Evolutionary conservation across 1,284 basidiomycete genomes (phyloP).

Genomic region (Pholiota adiposa): DNA sequence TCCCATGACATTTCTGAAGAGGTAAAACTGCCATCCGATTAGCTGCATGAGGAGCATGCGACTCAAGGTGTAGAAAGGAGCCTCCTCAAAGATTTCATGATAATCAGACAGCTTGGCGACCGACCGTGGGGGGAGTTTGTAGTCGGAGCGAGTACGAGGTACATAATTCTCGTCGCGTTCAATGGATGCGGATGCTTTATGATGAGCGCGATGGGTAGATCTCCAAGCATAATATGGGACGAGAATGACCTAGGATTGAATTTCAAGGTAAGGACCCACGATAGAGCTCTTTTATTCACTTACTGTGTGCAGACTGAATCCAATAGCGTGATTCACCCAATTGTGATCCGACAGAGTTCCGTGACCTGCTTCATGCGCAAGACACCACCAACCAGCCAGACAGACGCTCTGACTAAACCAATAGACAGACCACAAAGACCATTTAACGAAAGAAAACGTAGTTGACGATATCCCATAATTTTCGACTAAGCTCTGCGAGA

Average conservation of each 20-base stretch:
- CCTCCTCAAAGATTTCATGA: constrained; percentile 35
- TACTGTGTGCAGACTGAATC: constrained; percentile 45
- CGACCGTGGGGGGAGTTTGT: constrained; percentile 43
- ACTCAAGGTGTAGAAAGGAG: constrained; percentile 36
- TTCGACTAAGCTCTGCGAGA: constrained; percentile 30
- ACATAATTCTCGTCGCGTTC: constrained; percentile 59
- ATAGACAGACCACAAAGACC: constrained; percentile 60
- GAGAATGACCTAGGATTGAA: constrained; percentile 42
- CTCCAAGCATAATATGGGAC: constrained; percentile 62
- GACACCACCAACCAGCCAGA: constrained; percentile 52
- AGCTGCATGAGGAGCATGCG: constrained; percentile 67
- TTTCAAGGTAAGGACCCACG: constrained; percentile 4
- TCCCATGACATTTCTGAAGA: constrained; percentile 66
- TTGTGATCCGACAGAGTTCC: constrained; percentile 40
- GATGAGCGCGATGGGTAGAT: constrained; percentile 48
- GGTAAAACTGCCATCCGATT: constrained; percentile 10
- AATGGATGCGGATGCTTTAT: constrained; percentile 38
- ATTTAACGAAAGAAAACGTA: constrained; percentile 35
- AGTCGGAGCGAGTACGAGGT: constrained; percentile 48
- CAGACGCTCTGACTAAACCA: constrained; percentile 64
- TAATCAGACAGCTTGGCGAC: constrained; percentile 34
- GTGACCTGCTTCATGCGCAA: constrained; percentile 46
- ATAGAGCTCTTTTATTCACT: no score
- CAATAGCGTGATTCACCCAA: constrained; percentile 44
- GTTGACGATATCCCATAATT: constrained; percentile 32